phyloP scores from a whole-genome alignment of 2,329 filamentous ascomycete species.

The Ophiosphaerella korrae region DNA sequence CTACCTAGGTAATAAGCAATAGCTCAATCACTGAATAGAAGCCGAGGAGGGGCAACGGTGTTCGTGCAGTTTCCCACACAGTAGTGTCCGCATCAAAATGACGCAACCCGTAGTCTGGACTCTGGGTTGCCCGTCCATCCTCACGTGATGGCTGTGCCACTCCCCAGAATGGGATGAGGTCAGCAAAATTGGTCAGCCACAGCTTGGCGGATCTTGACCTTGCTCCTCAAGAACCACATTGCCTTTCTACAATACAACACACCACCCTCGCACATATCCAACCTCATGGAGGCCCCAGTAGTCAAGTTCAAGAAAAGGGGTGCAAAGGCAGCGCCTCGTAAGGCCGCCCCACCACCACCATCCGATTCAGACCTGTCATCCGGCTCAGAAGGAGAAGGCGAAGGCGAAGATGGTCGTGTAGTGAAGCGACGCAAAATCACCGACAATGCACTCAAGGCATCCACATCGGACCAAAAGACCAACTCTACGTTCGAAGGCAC shows the following conservation, averaged over 20 bases:
- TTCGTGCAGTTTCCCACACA: too few species aligned
- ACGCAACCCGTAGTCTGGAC: too few species aligned
- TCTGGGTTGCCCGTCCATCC: too few species aligned
- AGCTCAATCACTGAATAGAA: too few species aligned
- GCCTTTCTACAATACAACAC: slow-evolving; percentile 10
- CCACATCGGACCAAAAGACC: slow-evolving; percentile 59
- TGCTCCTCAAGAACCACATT: slow-evolving; percentile 1
- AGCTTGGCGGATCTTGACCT: slow-evolving; percentile 29
- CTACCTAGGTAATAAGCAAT: too few species aligned
- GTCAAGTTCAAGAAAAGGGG: slow-evolving; percentile 86
- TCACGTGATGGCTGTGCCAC: slow-evolving; percentile 6
- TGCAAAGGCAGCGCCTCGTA: slow-evolving; percentile 78
- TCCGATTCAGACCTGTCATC: slow-evolving; percentile 63
- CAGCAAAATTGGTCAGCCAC: slow-evolving; percentile 28
- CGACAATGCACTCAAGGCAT: slow-evolving; percentile 67
- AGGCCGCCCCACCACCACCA: slow-evolving; percentile 75
- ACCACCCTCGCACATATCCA: slow-evolving; percentile 4
- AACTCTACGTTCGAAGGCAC: slow-evolving; percentile 48
- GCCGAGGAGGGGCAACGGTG: too few species aligned
- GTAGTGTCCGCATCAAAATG: too few species aligned
- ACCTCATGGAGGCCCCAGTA: slow-evolving; percentile 55
- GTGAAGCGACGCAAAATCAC: slow-evolving; percentile 81
- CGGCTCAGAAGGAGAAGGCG: slow-evolving; percentile 76
- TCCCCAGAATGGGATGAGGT: slow-evolving; percentile 12
- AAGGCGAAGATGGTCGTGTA: slow-evolving; percentile 66